phyloP scores from a whole-genome alignment of 192 early-diverging fungal genomes.

The Backusella mclennaniae region DNA sequence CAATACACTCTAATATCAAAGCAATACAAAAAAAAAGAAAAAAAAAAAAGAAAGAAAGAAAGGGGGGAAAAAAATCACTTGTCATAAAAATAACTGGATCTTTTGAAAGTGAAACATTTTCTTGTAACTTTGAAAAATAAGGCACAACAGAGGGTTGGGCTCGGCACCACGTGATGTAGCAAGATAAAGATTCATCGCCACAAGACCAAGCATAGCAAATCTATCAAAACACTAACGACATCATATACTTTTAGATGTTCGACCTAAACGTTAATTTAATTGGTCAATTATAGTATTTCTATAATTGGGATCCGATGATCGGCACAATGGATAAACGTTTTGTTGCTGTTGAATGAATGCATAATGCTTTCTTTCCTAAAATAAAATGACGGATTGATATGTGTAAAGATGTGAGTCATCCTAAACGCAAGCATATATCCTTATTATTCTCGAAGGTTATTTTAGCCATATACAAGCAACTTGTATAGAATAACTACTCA shows the following conservation, averaged over 20 bases:
- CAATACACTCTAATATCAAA: not conserved
- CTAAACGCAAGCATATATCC: no score
- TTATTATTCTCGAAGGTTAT: not conserved
- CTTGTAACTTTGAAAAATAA: not conserved
- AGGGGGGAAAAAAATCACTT: constrained; percentile 6
- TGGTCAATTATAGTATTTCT: not conserved
- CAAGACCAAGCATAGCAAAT: not conserved
- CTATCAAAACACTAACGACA: no score
- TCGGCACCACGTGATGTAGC: not conserved
- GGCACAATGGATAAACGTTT: no score
- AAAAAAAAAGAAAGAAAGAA: not conserved
- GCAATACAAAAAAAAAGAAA: constrained; percentile 6
- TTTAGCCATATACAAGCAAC: not conserved
- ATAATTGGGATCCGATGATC: not conserved
- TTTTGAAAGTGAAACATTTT: constrained; percentile 6
- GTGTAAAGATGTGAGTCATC: no score
- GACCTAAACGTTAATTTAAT: not conserved
- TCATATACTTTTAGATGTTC: not conserved
- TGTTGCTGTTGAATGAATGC: no score
- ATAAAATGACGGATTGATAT: no score
- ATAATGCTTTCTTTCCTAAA: no score
- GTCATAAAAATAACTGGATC: not conserved
- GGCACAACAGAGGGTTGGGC: not conserved
- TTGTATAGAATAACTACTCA: not conserved
- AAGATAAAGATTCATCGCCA: not conserved